Base-by-base conservation (phyloP, 75 land plant genomes). In the Gnetum montanum region DNA sequence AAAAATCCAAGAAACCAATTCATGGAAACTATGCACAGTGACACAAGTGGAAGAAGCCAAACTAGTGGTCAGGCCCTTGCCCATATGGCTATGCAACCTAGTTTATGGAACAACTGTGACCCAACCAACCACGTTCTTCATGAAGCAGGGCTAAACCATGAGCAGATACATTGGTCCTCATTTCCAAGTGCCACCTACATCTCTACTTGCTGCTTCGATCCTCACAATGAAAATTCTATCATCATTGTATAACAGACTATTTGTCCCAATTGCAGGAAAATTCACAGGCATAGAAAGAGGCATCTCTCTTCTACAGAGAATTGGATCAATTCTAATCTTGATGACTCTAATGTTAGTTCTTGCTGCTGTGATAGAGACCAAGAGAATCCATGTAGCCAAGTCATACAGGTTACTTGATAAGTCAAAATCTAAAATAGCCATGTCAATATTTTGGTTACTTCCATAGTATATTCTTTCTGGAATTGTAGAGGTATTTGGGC, bases 1-100 rank as follows among this genome's bases (percentile, higher is more conserved):
- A n/a, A n/a, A n/a, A n/a, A 54, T 10, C 3, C 22, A 54, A 10
- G 30, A 20, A 35, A 43, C 66, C 8, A 30, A 51, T 31, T 22
- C 54, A 30, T 69, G 76, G 76, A 68, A 45, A 63, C 27, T 73
- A 16, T 73, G 73, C 67, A 61, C 76, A 25, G 76, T 73, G 34
- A 69, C 76, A 30, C 74, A 73, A 49, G 73, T 73, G 13, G 76
- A 73, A 63, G 76, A 73, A 57, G 57, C 71, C 44, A 73, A 73
- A 54, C 57, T 68, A 10, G 22, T 73, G 22, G 12, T 73, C 11
- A 64, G 66, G 30, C 54, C 62, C 57, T 45, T 73, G 11, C 76
- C 76, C 20, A 73, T 73, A 31, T 73, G 76, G 76, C 15, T 68
- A 22, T 67, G 55, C 31, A 30, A 34, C 54, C 0, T 51, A 31